Conservation (phyloP, 192 early-diverging fungal species). For the Phlyctochytrium arcticum region DNA sequence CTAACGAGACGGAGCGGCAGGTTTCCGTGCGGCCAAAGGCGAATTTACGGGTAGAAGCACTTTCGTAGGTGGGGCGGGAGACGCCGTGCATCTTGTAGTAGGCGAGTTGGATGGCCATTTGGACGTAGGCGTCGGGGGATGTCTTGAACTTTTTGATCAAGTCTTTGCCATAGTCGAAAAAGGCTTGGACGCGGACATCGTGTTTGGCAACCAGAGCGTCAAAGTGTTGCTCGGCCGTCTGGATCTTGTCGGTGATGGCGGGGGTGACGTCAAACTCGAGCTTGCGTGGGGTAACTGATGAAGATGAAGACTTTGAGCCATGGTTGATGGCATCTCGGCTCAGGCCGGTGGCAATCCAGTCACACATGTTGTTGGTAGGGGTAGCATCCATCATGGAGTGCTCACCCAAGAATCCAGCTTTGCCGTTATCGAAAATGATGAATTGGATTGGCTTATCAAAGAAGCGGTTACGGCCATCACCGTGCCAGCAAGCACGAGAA, state of each 20-base stretch:
- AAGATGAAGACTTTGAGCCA: conserved; percentile 52
- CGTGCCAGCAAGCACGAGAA: conserved; percentile 89
- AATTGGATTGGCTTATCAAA: conserved; percentile 98
- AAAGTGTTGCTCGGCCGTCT: conserved; percentile 73
- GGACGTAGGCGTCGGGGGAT: conserved; percentile 55
- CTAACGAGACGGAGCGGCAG: conserved; percentile 72
- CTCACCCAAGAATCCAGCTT: conserved; percentile 92
- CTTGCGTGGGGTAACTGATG: conserved; percentile 58
- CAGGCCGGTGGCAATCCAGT: conserved; percentile 54
- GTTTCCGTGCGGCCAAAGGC: conserved; percentile 94
- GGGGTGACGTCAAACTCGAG: conserved; percentile 71
- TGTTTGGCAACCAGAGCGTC: conserved; percentile 73
- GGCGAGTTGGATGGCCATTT: conserved; percentile 94
- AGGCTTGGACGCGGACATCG: conserved; percentile 78
- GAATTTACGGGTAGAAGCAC: conserved; percentile 88
- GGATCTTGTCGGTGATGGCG: conserved; percentile 56
- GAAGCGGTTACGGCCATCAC: conserved; percentile 94
- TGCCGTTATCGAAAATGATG: conserved; percentile 95
- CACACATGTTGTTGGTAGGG: conserved; percentile 80
- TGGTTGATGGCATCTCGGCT: conserved; percentile 70
- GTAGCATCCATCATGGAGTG: conserved; percentile 89
- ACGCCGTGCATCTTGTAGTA: conserved; percentile 87
- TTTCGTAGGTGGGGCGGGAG: conserved; percentile 85
- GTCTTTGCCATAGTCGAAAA: conserved; percentile 89
- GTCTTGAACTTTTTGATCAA: conserved; percentile 73